Evolutionary conservation across 2,329 filamentous ascomycete species (phyloP), one percentile per base, ranked within the genome.

Genomic region (Conoideocrella luteorostrata): DNA sequence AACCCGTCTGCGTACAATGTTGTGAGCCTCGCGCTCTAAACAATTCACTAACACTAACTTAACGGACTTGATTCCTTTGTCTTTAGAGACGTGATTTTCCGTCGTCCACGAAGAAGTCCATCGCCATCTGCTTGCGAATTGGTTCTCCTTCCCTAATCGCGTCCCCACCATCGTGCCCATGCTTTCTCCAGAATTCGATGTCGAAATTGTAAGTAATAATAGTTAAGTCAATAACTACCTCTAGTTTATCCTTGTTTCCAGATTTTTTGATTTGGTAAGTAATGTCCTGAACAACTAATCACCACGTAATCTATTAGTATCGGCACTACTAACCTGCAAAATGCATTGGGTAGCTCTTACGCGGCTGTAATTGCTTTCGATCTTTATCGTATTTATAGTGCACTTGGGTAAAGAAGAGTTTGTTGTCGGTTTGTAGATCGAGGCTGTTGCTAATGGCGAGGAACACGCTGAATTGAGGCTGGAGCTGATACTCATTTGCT

Each of bases 111-210:
- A 38, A 43, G 13, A 43, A 36, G 32, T 29, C 22, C 13, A 35
- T 12, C 6, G 41, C 29, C 41, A 43, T 43, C 20, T 37, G 20
- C 29, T 29, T 13, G 21, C 30, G 41, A 22, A 43, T 43, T 13
- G 41, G 41, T 20, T 43, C 41, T 11, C 41, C 41, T n/a, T 5
- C 28, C 4, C 24, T 9, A 6, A 43, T 43, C 18, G 41, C 20
- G 4, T n/a, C 32, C 32, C 22, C 32, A n/a, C 32, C 41, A 10
- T 30, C 4, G 28, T 43, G 41, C 13, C 41, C 18, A 29, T n/a
- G 2, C 11, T 28, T n/a, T 26, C 41, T 37, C 41, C 41, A 37
- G 21, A 43, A 22, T 5, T 17, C 21, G n/a, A 15, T 22, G 23
- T 43, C 41, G 36, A 43, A 43, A 4, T 28, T 13, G 29, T 43